Evolutionary conservation across 1,284 basidiomycete species (phyloP).

Genomic region (Trichosporon coremiiforme): DNA sequence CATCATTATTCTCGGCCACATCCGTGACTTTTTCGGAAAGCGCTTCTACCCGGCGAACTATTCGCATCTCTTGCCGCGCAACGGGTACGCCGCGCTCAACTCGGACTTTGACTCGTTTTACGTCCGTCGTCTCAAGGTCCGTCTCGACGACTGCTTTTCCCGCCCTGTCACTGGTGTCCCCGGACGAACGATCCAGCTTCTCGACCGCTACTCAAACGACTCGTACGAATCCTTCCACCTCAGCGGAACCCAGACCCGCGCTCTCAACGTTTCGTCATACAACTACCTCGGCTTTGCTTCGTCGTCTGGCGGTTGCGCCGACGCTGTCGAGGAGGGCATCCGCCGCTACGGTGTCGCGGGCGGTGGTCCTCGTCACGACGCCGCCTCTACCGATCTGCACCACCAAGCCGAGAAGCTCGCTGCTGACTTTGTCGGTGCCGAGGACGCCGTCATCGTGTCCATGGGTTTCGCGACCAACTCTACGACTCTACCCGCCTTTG

Average conservation of each 20-base stretch:
- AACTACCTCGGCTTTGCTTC: slow-evolving; percentile 99
- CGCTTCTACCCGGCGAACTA: slow-evolving; percentile 72
- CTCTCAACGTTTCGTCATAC: slow-evolving; percentile 96
- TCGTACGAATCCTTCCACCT: slow-evolving; percentile 77
- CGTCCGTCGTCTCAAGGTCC: slow-evolving; percentile 88
- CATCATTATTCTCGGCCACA: slow-evolving; percentile 84
- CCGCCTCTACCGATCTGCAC: slow-evolving; percentile 83
- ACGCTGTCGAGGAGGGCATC: slow-evolving; percentile 82
- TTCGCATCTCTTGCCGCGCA: slow-evolving; percentile 74
- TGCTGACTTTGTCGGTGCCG: slow-evolving; percentile 83
- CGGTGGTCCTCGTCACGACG: slow-evolving; percentile 77
- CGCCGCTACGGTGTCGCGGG: slow-evolving; percentile 76
- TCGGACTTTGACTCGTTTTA: slow-evolving; percentile 99
- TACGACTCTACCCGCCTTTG: slow-evolving; percentile 88
- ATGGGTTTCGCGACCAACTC: slow-evolving; percentile 99
- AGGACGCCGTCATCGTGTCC: slow-evolving; percentile 85
- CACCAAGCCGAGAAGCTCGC: slow-evolving; percentile 80
- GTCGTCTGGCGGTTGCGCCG: slow-evolving; percentile 87
- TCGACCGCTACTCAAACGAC: slow-evolving; percentile 82
- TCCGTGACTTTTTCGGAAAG: slow-evolving; percentile 95
- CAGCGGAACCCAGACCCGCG: slow-evolving; percentile 80
- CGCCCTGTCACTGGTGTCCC: slow-evolving; percentile 93
- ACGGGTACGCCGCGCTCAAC: slow-evolving; percentile 93
- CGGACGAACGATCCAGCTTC: slow-evolving; percentile 83
- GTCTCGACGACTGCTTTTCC: slow-evolving; percentile 95